Evolutionary conservation across 208 protist genomes (phyloP), one percentile per base, ranked within the genome.

Genomic region (Balamuthia mandrillaris): DNA sequence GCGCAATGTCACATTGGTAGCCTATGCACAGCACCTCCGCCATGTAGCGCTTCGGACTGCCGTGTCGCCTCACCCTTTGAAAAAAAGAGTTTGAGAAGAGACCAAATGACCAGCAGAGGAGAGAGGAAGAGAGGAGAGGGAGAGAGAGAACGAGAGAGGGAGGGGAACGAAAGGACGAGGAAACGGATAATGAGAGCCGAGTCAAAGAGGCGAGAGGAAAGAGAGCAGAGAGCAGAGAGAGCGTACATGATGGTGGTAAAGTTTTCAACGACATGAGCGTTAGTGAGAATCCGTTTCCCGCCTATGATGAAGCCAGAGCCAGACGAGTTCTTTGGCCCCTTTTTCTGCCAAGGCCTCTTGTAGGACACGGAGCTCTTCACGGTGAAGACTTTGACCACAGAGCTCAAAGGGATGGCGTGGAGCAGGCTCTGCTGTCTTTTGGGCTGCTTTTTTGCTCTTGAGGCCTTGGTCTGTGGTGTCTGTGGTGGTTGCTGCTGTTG

Each of bases 251-350:
- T 21, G 49, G 56, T 68, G 1, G 35, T 83, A 5, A 39, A 4
- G 35, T 63, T 56, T 21, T 63, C 52, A 10, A 88, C 81, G n/a
- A 88, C 86, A 66, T 87, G 86, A 4, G 86, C 86, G 81, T 88
- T 88, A 21, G 86, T 88, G 31, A 88, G 42, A 35, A 88, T 88
- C 18, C 86, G 42, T 10, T 72, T 33, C 4, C 14, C 37, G 77
- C 37, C 18, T 47, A 88, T 82, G 45, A 77, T 78, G 65, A 88
- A 88, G 47, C 86, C 86, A 10, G 63, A 83, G 29, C 81, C 86
- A 0, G 81, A 75, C 39, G 70, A 56, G 56, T 88, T 84, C 47
- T 74, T 65, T 18, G 85, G 81, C 9, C 79, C 44, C 45, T 87
- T 87, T 35, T 56, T 47, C 45, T 88, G 85, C 85, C 86, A 88